A percentile compares a stretch with the other conserved stretches of the same genome.
Conservation (phyloP, 2,329 filamentous ascomycete species). For the Hypocrella siamensis region DNA sequence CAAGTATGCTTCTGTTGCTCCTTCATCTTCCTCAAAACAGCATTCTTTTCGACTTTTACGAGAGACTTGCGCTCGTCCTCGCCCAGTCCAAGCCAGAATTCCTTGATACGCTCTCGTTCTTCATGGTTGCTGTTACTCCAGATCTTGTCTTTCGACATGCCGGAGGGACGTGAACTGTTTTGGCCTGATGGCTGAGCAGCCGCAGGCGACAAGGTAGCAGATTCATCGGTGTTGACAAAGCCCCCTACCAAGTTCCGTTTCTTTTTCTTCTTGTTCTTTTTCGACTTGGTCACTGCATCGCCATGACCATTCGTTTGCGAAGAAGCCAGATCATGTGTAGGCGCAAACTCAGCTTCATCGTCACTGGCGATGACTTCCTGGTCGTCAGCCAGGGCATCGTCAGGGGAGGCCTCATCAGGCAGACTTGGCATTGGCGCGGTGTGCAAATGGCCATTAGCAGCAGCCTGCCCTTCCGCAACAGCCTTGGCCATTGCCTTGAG, state of each 20-base stretch:
- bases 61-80: conserved; percentile 90
- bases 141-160: conserved; percentile 66
- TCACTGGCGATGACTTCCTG: conserved; percentile 41
- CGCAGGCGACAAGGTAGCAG: conserved; percentile 1
- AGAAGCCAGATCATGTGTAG: conserved; percentile 19
- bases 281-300: conserved; percentile 23
- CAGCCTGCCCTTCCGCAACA: conserved; percentile 28
- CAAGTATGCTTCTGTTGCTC: conserved; percentile 99
- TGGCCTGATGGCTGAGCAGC: conserved; percentile 12
- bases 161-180: conserved; percentile 15
- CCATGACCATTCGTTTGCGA: conserved; percentile 14
- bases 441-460: conserved; percentile 10
- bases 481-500: conserved; percentile 68
- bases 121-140: conserved; percentile 94
- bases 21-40: conserved; percentile 98
- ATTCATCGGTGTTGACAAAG: conserved; percentile 7
- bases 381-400: no score
- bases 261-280: conserved; percentile 57
- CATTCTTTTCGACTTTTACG: conserved; percentile 97
- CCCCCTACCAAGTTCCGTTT: conserved; percentile 28
- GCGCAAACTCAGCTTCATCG: conserved; percentile 29
- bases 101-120: conserved; percentile 92
- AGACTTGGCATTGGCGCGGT: conserved; percentile 11
- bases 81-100: conserved; percentile 90
- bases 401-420: no score